Percentiles rank a stretch among this genome's conserved stretches.
Conservation (phyloP, 495 filamentous ascomycete genomes). For the Stereocaulon alpinum region DNA sequence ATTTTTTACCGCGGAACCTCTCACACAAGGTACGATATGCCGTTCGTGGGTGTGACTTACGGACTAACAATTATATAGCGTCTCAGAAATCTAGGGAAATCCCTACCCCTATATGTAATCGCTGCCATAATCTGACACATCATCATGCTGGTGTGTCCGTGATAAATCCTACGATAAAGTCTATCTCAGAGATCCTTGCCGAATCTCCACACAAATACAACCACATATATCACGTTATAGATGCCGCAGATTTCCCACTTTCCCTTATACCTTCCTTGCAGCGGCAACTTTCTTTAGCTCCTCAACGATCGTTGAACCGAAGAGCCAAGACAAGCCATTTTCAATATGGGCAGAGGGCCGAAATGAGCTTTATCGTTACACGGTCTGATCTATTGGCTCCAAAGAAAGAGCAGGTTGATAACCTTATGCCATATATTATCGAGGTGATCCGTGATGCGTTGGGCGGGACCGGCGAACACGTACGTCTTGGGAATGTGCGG, state of each 20-base stretch:
- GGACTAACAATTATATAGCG: not conserved
- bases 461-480: conserved; percentile 45
- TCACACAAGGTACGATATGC: not conserved
- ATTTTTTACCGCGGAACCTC: conserved; percentile 20
- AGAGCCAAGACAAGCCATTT: conserved; percentile 55
- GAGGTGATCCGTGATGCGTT: conserved; percentile 63
- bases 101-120: conserved; percentile 58
- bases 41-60: not conserved
- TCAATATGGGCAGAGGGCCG: conserved; percentile 46
- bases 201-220: conserved; percentile 81
- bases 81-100: not conserved
- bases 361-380: conserved; percentile 77
- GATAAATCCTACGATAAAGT: conserved; percentile 63
- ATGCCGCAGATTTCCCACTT: conserved; percentile 94
- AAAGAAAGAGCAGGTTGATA: conserved; percentile 67
- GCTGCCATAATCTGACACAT: conserved; percentile 74
- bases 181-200: conserved; percentile 68
- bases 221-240: conserved; percentile 94
- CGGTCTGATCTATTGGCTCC: conserved; percentile 77
- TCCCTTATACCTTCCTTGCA: conserved; percentile 64
- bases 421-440: conserved; percentile 69
- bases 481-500: conserved; percentile 70
- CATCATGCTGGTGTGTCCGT: conserved; percentile 60
- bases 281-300: conserved; percentile 46
- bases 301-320: conserved; percentile 66